Base-by-base conservation (phyloP, 1,284 basidiomycete species). In the Exsudoporus floridanus region DNA sequence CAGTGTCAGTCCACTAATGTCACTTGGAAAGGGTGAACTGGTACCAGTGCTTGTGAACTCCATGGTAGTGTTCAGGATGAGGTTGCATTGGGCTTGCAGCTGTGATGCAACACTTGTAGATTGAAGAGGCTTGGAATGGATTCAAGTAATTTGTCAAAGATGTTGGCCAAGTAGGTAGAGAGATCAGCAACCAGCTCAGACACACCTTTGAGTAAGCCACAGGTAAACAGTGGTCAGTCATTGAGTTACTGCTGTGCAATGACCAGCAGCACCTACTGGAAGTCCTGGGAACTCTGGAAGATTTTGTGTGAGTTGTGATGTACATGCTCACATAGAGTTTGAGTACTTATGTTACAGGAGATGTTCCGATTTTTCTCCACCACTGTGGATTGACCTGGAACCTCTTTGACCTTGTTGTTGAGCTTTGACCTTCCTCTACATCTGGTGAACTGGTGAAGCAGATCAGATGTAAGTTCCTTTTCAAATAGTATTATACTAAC, bases 41-140 rank as follows among this genome's bases (percentile, higher is more conserved):
- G 42, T 5, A 65, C 48, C 0, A 63, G 62, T 1, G 57, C 59
- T 25, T 31, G 52, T 12, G 62, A 63, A 8, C 36, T 67, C 0
- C 60, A 65, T 36, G 53, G 65, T 2, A 1, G 65, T 1, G 2
- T 21, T 12, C 33, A 50, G 0, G 60, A 64, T 19, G 60, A 67
- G 37, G 57, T 55, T 0, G 59, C 57, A 1, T 18, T 65, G 3
- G 58, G 64, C 2, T 52, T 54, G 35, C 60, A 67, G 46, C 37
- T 67, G 10, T 42, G 41, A 0, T 65, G 64, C 45, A 54, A 61
- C 21, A 4, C 1, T 0, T 64, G 60, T 39, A 52, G 31, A 52
- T 34, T 3, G 4, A 39, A 14, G 13, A 38, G 7, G 5, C 4
- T 14, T 23, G 23, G 23, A 5, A n/a, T n/a, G n/a, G 23, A 3